Evolutionary conservation across 805 yeast species (phyloP), one percentile per base, ranked within the genome.

Genomic region (Candida sonorensis): DNA sequence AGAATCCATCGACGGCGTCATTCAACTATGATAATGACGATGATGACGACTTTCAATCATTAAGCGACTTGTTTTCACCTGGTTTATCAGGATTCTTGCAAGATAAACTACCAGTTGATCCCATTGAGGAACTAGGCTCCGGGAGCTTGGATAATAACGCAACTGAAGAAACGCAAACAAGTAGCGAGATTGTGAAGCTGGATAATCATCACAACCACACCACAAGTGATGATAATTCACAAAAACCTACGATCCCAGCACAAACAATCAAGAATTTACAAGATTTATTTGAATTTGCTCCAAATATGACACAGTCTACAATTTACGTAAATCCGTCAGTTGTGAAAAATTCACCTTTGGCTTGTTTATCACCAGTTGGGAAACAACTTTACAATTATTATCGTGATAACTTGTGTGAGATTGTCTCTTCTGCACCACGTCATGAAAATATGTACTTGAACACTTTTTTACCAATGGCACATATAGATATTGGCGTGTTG

Each of bases 381-480:
- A 46, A 54, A 17, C 54, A 54, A 35, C 50, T 72, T 5, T 71
- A 69, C 46, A 66, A 66, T 30, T 71, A 72, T 46, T 73, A 70
- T 44, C 63, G 66, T 19, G 67, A 69, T 36, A 61, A 60, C 10
- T 44, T 73, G 24, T 58, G 70, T 10, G 46, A 48, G 7, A 57
- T 60, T 24, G 63, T 69, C 1, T 68, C 70, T 4, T 64, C 72
- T 22, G 71, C 75, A 1, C 75, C 77, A 1, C 54, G 57, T 26
- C 66, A 59, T 19, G 69, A 72, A 18, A 73, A 72, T 40, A 64
- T 67, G 41, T 72, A 66, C 46, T 66, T 69, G 39, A 64, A 64
- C 22, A 69, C 74, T 13, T 72, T 72, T 42, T 44, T 72, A 27
- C 80, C 80, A 2, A 60, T 73, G 55, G 78, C 78, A 0, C 72